phyloP scores from a whole-genome alignment of 306 rosid species.

The Biancaea sappan region DNA sequence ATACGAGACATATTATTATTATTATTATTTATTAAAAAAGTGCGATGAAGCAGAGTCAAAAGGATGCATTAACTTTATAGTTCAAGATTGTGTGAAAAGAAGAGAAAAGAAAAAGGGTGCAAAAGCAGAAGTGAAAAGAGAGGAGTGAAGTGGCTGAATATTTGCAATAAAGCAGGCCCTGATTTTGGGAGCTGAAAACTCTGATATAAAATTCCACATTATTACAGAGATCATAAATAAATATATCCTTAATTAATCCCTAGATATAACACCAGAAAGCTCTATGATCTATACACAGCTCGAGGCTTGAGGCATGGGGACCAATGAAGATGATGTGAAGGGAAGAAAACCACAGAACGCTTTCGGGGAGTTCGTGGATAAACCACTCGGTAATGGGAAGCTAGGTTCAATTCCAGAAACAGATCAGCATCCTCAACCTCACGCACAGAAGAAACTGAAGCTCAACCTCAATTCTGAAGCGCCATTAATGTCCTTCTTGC shows the following conservation, averaged over 20 bases:
- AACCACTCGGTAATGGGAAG: slow-evolving; percentile 16
- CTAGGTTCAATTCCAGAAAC: background rate
- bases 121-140: background rate
- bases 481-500: slow-evolving; percentile 9
- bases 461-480: slow-evolving; percentile 30
- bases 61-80: background rate
- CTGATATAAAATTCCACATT: background rate
- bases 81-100: background rate
- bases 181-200: background rate
- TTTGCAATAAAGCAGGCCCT: background rate
- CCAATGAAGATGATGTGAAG: background rate
- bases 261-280: too few species aligned
- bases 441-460: slow-evolving; percentile 25
- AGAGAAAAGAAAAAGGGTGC: background rate
- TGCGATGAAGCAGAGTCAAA: background rate
- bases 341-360: slow-evolving; percentile 18
- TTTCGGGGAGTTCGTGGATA: slow-evolving; percentile 29
- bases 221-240: too few species aligned
- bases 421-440: background rate
- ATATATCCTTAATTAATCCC: too few species aligned
- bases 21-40: too few species aligned
- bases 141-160: background rate
- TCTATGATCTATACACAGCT: background rate
- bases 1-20: too few species aligned
- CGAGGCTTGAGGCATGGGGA: slow-evolving; percentile 28